These are phyloP conservation scores for Terfezia boudieri DNA, from an alignment of 495 filamentous ascomycete genomes.

Conservation along the genomic window DNA sequence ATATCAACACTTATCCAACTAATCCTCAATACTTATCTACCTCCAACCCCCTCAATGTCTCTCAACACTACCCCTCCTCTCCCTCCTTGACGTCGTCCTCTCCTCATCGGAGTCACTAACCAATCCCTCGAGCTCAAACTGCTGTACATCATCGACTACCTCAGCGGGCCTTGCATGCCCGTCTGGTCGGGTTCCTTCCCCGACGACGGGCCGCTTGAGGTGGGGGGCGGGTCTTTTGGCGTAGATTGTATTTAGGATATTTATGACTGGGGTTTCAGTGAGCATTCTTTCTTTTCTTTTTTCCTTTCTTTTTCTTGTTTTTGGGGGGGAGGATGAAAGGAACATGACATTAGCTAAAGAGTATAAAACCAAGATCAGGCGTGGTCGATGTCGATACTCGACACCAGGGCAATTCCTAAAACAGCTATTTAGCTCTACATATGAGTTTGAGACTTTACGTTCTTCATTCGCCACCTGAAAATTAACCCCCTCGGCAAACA, in stretches of 20 bases:
- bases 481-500: constrained; percentile 82
- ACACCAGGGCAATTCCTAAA: constrained; percentile 47
- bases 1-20: no score
- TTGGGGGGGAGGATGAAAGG: constrained; percentile 23
- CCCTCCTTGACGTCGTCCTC: background rate
- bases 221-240: background rate
- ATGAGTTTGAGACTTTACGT: constrained; percentile 17
- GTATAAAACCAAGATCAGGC: constrained; percentile 72
- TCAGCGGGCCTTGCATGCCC: background rate
- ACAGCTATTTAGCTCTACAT: no score
- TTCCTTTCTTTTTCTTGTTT: background rate
- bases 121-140: constrained; percentile 75
- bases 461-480: constrained; percentile 97
- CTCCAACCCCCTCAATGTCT: no score
- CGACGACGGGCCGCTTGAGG: background rate
- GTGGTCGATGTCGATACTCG: constrained; percentile 51
- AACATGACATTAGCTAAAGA: constrained; percentile 77
- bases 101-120: constrained; percentile 62
- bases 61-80: background rate
- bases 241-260: constrained; percentile 10
- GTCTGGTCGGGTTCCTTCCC: background rate
- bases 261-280: background rate
- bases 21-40: no score
- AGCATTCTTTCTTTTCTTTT: background rate
- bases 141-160: constrained; percentile 44